A percentile compares a stretch with the other conserved stretches of the same genome.
phyloP scores from a whole-genome alignment of 2,329 filamentous ascomycete species.

The Phaeoacremonium minimum region DNA sequence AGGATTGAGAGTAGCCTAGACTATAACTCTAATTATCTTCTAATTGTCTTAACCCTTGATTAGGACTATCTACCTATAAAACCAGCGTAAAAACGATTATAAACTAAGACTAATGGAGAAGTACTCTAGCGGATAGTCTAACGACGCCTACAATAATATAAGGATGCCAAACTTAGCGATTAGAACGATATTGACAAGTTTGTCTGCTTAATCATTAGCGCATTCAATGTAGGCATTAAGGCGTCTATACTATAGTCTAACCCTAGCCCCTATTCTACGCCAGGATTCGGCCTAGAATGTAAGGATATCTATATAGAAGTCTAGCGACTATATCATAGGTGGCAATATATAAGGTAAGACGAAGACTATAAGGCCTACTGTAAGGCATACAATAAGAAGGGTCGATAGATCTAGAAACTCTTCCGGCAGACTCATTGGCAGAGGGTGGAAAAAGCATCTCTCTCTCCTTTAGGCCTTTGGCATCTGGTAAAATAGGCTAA shows the following conservation, averaged over 20 bases:
- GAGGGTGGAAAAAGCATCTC: constrained; percentile 13
- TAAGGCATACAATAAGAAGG: constrained; percentile 14
- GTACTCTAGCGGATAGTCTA: constrained; percentile 11
- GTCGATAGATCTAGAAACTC: constrained; percentile 13
- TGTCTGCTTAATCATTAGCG: constrained; percentile 11
- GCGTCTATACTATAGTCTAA: constrained; percentile 18
- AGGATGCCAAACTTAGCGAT: constrained; percentile 5
- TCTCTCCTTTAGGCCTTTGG: constrained; percentile 5
- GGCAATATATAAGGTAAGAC: constrained; percentile 7
- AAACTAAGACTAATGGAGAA: constrained; percentile 10
- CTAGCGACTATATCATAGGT: constrained; percentile 2
- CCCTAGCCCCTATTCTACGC: constrained; percentile 13
- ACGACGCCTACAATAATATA: not conserved
- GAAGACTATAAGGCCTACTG: constrained; percentile 11
- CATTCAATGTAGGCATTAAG: constrained; percentile 14
- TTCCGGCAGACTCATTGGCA: constrained; percentile 10
- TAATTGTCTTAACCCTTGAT: constrained; percentile 12
- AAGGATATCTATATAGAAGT: constrained; percentile 8
- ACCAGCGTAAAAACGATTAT: constrained; percentile 8
- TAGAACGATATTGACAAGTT: constrained; percentile 13
- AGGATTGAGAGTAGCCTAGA: constrained; percentile 10
- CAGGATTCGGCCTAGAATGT: constrained; percentile 17
- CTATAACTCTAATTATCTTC: constrained; percentile 19
- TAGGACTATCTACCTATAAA: constrained; percentile 13
- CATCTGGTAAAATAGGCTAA: constrained; percentile 12